Evolutionary conservation across 148 eudicot genomes (phyloP), one percentile per base, ranked within the genome.

Genomic region (Pouteria glomerata): DNA sequence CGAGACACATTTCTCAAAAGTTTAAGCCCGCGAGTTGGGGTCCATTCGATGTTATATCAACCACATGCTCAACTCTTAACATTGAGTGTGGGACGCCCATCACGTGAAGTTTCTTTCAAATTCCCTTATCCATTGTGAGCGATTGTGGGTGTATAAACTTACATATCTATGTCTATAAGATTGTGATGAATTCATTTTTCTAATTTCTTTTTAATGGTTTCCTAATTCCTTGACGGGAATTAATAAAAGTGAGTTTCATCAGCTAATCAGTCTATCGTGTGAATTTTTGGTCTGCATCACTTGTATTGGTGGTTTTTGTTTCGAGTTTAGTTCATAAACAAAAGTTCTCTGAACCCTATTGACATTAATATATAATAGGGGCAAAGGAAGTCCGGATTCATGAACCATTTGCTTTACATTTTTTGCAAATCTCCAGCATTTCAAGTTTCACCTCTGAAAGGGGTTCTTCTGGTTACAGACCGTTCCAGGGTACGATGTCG

Each of bases 401-500:
- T 3, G 24, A 3, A 19, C 31, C 12, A 3, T 41, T 18, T 14
- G 13, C 11, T 55, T n/a, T 39, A 51, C 14, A 56, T 48, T 57
- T n/a, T 12, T 62, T 29, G 8, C 24, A 8, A 68, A 61, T 23
- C 62, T 76, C 37, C 51, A 48, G 44, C 68, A 59, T 53, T 56
- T 18, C 66, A n/a, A 11, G 64, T 34, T 57, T 26, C 26, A n/a
- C 65, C 41, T 56, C 56, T 68, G 71, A 44, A 79, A 3, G 41
- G 69, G 67, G 50, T 55, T 62, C 41, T 15, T 10, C 63, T 70
- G 39, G 75, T 66, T 79, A 74, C 84, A 90, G 98, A 87, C 89
- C 55, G 87, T 93, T 63, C 97, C 97, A 56, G 98, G 98, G 31
- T 89, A 88, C 31, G 98, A 94, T 74, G 96, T 94, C 10, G 88